These are phyloP conservation scores for Batrachochytrium dendrobatidis DNA, from an alignment of 371 early-diverging fungal species.

Conservation along the genomic window DNA sequence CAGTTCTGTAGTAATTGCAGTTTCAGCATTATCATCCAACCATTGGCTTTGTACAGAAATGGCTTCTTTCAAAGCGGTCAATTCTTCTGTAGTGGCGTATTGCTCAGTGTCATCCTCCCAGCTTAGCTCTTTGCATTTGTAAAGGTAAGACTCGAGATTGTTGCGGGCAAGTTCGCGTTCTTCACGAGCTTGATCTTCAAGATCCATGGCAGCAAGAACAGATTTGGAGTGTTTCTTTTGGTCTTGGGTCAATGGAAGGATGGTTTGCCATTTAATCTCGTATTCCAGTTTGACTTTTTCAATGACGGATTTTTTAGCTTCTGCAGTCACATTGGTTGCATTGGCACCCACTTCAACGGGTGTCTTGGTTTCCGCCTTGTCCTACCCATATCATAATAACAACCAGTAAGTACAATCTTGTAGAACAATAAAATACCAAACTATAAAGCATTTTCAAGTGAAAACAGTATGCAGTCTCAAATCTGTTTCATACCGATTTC, in stretches of 20 bases:
- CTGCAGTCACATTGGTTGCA: constrained; percentile 13
- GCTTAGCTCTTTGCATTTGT: constrained; percentile 71
- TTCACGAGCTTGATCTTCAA: constrained; percentile 54
- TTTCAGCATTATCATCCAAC: constrained; percentile 75
- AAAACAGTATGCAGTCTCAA: not conserved
- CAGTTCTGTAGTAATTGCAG: constrained; percentile 45
- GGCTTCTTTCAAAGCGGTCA: constrained; percentile 50
- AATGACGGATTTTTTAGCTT: constrained; percentile 26
- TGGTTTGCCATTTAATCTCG: constrained; percentile 33
- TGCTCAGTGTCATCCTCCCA: constrained; percentile 60
- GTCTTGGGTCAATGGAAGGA: constrained; percentile 26
- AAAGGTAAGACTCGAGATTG: constrained; percentile 83
- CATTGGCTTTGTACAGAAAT: constrained; percentile 71
- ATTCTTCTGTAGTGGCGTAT: constrained; percentile 65
- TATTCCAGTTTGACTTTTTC: constrained; percentile 49
- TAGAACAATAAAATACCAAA: too few relatives aligned
- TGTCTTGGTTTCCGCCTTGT: not conserved
- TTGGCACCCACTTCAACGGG: constrained; percentile 6
- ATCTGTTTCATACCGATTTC: not conserved
- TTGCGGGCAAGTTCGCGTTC: constrained; percentile 81
- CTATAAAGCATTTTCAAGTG: too few relatives aligned
- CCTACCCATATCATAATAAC: not conserved
- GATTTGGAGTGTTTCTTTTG: constrained; percentile 18
- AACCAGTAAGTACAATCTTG: not conserved
- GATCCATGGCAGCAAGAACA: constrained; percentile 36